Evolutionary conservation across 2,329 filamentous ascomycete species (phyloP), one percentile per base, ranked within the genome.

Genomic region (Penicillium sclerotigenum): DNA sequence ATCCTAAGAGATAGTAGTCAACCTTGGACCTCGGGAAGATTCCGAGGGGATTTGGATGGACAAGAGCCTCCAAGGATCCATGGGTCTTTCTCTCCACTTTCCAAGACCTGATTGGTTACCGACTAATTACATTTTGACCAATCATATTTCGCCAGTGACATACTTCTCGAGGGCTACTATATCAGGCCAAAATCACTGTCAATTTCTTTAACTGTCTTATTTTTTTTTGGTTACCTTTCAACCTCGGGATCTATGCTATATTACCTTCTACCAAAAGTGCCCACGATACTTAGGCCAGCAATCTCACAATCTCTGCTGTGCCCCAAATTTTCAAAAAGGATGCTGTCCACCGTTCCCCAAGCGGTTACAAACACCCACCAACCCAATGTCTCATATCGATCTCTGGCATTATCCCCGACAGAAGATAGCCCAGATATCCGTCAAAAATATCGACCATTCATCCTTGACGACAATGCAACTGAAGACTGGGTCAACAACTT

Each of bases 401-500:
- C 77, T 1, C 71, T 85, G 11, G 78, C 79, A 2, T 76, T 85
- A 31, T 54, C 70, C 0, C 59, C 70, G 16, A 56, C 59, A 0
- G 74, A 84, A 52, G 83, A 86, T 59, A 78, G 83, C 49, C 9
- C 66, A 0, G 59, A 66, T 1, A 69, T 80, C 18, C 75, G 83
- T 34, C 57, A 71, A 41, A 76, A 68, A 46, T 86, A 87, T 62
- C 77, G 85, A 1, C 84, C 83, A 0, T 88, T 86, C 57, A 65
- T 87, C 4, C 71, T 82, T 1, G 63, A 71, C 34, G 67, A 75
- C 0, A 65, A 72, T 13, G 51, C 72, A 3, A 56, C 65, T 1
- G 66, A 69, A 14, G 83, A 87, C 67, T 87, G 85, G 85, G 71
- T 87, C 22, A 71, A 75, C 0, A 58, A 75, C 36, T 70, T 87